Evolutionary conservation across 1,284 basidiomycete genomes (phyloP).

Genomic region (Ustilago trichophora): DNA sequence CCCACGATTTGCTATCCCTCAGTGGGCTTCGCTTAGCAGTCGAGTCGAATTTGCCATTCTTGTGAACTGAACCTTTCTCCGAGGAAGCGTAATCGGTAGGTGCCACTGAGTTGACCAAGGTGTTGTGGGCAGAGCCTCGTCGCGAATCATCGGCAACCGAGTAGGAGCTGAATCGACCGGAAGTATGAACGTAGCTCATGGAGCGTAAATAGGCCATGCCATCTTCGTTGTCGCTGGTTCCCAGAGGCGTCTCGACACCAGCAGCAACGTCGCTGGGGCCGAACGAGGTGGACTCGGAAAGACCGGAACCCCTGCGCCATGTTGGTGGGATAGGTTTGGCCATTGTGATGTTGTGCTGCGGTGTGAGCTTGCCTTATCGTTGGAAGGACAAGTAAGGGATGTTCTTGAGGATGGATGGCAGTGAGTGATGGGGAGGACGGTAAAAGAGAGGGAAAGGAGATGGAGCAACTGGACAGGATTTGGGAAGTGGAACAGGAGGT

Average conservation of each 20-base stretch:
- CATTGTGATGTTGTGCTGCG: slow-evolving; percentile 13
- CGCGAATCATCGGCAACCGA: slow-evolving; percentile 14
- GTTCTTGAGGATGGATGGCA: not conserved
- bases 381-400: not conserved
- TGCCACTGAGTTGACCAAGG: slow-evolving; percentile 22
- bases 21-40: slow-evolving; percentile 23
- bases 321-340: slow-evolving; percentile 28
- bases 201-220: slow-evolving; percentile 44
- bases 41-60: slow-evolving; percentile 15
- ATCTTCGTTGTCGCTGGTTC: slow-evolving; percentile 25
- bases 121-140: slow-evolving; percentile 21
- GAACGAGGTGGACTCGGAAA: slow-evolving; percentile 14
- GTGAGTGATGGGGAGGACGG: not conserved
- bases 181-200: slow-evolving; percentile 41
- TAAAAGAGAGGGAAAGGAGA: not conserved
- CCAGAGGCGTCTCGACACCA: slow-evolving; percentile 30
- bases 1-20: slow-evolving; percentile 32
- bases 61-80: slow-evolving; percentile 15
- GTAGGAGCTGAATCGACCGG: slow-evolving; percentile 33
- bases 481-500: not conserved
- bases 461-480: not conserved
- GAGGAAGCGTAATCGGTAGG: slow-evolving; percentile 37
- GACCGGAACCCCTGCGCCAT: slow-evolving; percentile 20
- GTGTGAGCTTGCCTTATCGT: too few relatives aligned
- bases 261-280: slow-evolving; percentile 9